These are phyloP conservation scores for Penium margaritaceum DNA, from an alignment of 139 green algal species.

Conservation along the genomic window DNA sequence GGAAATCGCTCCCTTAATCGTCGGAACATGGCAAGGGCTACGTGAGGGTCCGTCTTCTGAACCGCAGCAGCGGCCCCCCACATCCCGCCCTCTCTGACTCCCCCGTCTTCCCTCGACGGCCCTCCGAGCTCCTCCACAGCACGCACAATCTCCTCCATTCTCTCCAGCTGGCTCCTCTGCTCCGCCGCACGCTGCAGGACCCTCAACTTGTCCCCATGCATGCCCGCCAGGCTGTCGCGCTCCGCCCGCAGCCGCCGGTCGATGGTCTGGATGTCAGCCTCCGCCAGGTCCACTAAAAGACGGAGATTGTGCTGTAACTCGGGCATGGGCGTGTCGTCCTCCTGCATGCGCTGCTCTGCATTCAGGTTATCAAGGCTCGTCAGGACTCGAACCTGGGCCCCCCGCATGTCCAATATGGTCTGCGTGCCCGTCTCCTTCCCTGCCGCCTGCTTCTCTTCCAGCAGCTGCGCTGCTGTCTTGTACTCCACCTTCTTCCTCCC, in stretches of 20 bases:
- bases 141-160: conserved; percentile 22
- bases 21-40: background rate
- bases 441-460: conserved; percentile 21
- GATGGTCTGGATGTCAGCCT: conserved; percentile 73
- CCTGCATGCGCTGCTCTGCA: conserved; percentile 17
- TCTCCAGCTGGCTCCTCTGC: conserved; percentile 51
- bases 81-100: no score
- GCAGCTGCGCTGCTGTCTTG: conserved; percentile 71
- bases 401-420: conserved; percentile 88
- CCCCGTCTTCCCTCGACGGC: conserved; percentile 14
- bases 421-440: conserved; percentile 15
- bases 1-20: background rate
- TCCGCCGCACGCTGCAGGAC: background rate
- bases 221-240: conserved; percentile 54
- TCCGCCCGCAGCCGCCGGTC: conserved; percentile 71
- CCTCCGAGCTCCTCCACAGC: conserved; percentile 2
- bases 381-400: conserved; percentile 72
- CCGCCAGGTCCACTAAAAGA: conserved; percentile 63
- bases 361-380: conserved; percentile 84
- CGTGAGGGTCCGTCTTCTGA: background rate
- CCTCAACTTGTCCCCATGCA: conserved; percentile 26
- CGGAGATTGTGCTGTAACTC: conserved; percentile 97
- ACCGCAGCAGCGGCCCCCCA: background rate
- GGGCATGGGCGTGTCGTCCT: conserved; percentile 71
- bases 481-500: conserved; percentile 45